A percentile compares a stretch with the other conserved stretches of the same genome.
Evolutionary conservation across 2,329 filamentous ascomycete genomes (phyloP).

Genomic region (Triangularia verruculosa): DNA sequence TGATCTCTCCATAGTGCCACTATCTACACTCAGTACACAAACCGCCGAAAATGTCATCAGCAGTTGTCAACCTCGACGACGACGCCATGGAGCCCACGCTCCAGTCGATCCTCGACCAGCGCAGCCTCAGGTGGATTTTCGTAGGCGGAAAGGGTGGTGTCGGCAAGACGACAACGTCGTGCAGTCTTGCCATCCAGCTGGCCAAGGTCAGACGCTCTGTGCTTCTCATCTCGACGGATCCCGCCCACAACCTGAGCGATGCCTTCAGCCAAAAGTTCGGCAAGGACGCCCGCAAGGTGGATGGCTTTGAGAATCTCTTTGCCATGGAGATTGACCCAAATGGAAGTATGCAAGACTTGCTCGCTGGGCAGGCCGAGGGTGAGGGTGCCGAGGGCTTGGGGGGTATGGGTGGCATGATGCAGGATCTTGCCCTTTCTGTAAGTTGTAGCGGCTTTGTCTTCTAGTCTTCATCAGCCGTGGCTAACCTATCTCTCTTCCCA

Average conservation of each 20-base stretch:
- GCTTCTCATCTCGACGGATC: constrained; percentile 96
- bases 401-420: constrained; percentile 91
- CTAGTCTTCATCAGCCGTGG: neutral
- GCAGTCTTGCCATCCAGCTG: constrained; percentile 96
- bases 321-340: constrained; percentile 99
- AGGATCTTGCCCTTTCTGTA: constrained; percentile 94
- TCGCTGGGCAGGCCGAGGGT: constrained; percentile 74
- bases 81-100: constrained; percentile 87
- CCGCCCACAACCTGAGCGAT: constrained; percentile 95
- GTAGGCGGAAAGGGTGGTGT: constrained; percentile 98
- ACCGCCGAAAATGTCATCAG: constrained; percentile 37
- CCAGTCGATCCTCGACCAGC: constrained; percentile 92
- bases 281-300: constrained; percentile 90
- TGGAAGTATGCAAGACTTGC: constrained; percentile 91
- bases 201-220: constrained; percentile 93
- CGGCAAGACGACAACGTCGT: constrained; percentile 98
- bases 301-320: constrained; percentile 89
- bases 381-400: constrained; percentile 62
- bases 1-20: neutral
- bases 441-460: constrained; percentile 33
- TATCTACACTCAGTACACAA: constrained; percentile 1
- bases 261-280: constrained; percentile 99
- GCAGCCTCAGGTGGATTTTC: constrained; percentile 96
- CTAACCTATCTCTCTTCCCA: constrained; percentile 36
- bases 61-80: constrained; percentile 50